These are phyloP conservation scores for Oryza meyeriana DNA, from an alignment of 176 grass and related monocot genomes.

Conservation along the genomic window DNA sequence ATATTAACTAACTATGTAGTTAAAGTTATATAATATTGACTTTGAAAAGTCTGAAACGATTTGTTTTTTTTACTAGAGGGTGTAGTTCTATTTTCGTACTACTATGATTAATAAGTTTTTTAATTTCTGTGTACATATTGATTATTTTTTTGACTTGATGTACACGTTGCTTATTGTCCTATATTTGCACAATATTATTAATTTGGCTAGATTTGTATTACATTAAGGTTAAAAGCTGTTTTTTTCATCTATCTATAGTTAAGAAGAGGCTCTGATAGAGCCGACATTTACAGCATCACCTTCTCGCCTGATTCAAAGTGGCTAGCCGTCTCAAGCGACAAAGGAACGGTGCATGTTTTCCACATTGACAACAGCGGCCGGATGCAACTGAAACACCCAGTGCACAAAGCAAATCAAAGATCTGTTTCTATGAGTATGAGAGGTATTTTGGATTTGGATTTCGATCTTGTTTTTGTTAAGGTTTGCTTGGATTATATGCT, in stretches of 20 bases:
- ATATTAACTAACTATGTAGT: no score
- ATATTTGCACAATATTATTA: no score
- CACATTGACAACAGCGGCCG: slow-evolving; percentile 22
- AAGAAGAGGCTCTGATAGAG: slow-evolving; percentile 65
- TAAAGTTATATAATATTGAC: no score
- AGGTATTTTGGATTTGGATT: slow-evolving; percentile 1
- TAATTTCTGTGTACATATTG: no score
- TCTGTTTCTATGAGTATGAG: slow-evolving; percentile 41
- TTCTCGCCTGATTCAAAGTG: slow-evolving; percentile 73
- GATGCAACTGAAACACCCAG: not conserved
- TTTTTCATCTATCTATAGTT: slow-evolving; percentile 32
- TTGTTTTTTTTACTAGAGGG: no score
- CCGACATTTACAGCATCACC: slow-evolving; percentile 63
- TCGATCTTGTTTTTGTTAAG: not conserved
- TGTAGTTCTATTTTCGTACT: no score
- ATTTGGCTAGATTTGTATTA: no score
- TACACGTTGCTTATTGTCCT: not conserved
- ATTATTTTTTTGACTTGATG: no score
- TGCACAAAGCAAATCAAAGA: not conserved
- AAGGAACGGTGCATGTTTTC: slow-evolving; percentile 84
- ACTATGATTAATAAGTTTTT: not conserved
- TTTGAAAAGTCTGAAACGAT: no score
- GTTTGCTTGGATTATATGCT: not conserved
- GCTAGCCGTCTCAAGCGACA: slow-evolving; percentile 75
- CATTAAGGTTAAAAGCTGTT: no score